Evolutionary conservation across 805 yeast species (phyloP), one percentile per base, ranked within the genome.

Genomic region (Metschnikowia shivogae): DNA sequence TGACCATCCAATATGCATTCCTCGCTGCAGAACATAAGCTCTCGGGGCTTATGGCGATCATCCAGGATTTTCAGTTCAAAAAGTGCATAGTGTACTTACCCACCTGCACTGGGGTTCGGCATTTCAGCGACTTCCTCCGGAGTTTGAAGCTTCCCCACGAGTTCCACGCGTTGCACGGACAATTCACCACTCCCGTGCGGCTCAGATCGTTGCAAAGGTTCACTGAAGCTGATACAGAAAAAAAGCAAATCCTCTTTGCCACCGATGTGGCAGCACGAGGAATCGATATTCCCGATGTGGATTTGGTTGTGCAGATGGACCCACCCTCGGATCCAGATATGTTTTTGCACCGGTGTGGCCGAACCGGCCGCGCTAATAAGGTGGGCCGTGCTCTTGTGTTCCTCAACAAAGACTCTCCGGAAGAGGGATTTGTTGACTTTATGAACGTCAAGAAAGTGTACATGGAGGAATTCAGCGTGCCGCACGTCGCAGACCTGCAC

Each of bases 241-340:
- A 65, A 3, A 82, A 80, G 51, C 72, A 82, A 8, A 78, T 92
- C 0, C 65, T 93, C 20, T 69, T 93, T 65, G 89, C 99, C 1
- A 93, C 99, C 0, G 99, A 93, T 72, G 97, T 93, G n/a, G 97
- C 99, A 0, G 97, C 98, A 0, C 76, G 99, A 60, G 99, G 99
- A 35, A 78, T 93, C 19, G 99, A 93, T 68, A 84, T 93, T 26
- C 95, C 96, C 0, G 93, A 90, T 43, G 97, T 93, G 8, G 98
- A 93, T 58, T 66, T 90, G 22, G 98, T 92, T 3, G 68, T 93
- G n/a, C 99, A 93, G 61, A 55, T 92, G 20, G 98, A 93, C 52
- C 96, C 98, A 1, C 99, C 99, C 1, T 81, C 89, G 0, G 96
- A 90, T 54, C 88, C 97, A 0, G 95, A 86, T 58, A 80, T 89